Percentiles rank a stretch among this genome's conserved stretches.
Conservation (phyloP, 2,329 filamentous ascomycete species). For the Penicillium sp. region DNA sequence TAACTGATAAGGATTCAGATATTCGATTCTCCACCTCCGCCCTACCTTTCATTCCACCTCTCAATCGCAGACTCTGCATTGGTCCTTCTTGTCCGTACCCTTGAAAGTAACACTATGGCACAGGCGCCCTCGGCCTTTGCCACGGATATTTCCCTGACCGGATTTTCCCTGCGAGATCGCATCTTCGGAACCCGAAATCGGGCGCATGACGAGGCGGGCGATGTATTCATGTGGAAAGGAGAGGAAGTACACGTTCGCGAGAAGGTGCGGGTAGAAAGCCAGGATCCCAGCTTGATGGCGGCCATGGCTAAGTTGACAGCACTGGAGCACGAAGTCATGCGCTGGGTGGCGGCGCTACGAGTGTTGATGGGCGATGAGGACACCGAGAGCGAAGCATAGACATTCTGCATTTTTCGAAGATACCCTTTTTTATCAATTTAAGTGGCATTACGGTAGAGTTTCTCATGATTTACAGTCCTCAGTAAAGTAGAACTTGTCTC, state of each 20-base stretch:
- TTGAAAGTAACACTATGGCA: constrained; percentile 60
- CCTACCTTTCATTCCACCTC: constrained; percentile 68
- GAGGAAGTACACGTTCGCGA: constrained; percentile 80
- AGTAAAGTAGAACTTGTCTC: not conserved
- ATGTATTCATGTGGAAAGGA: constrained; percentile 64
- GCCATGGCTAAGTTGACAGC: constrained; percentile 78
- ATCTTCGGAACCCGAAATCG: constrained; percentile 51
- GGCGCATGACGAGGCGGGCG: constrained; percentile 75
- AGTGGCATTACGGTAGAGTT: not conserved
- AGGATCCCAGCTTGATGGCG: constrained; percentile 80
- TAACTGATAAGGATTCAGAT: constrained; percentile 28
- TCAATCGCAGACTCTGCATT: constrained; percentile 66
- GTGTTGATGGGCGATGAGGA: constrained; percentile 69
- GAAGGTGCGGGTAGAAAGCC: constrained; percentile 82
- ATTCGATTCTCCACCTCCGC: constrained; percentile 60
- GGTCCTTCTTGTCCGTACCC: constrained; percentile 63
- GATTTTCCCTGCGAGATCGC: constrained; percentile 56
- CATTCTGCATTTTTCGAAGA: not conserved
- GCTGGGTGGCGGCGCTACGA: constrained; percentile 66
- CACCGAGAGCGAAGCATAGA: constrained; percentile 33
- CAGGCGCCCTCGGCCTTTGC: constrained; percentile 63
- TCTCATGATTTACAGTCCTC: not conserved
- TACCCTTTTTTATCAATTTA: not conserved
- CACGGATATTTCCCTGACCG: constrained; percentile 58
- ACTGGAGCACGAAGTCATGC: constrained; percentile 65